Evolutionary conservation across 345 rosid genomes (phyloP), one percentile per base, ranked within the genome.

Genomic region (Gossypium thurberi): DNA sequence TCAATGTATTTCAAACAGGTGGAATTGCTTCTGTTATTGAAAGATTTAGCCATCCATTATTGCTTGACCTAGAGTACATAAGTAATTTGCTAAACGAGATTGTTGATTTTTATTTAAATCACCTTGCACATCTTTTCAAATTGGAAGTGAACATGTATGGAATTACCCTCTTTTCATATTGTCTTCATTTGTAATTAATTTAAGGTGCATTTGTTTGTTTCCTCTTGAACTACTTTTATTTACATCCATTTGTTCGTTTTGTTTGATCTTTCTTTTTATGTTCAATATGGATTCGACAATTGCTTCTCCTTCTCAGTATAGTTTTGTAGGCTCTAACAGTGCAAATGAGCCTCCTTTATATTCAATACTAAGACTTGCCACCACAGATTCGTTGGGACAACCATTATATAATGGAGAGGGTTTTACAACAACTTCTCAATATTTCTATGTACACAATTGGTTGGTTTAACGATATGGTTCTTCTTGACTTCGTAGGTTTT

Each of bases 41-140:
- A 80, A 76, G 82, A 77, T 91, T 93, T 78, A 84, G 79, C 80
- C 92, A 91, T 2, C 90, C 97, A 8, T 78, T 86, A 44, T 85
- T 91, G 67, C 84, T 91, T 58, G 89, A 91, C 73, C 86, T 92
- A 20, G 75, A 69, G 80, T 90, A 87, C 73, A 86, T 96, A 81
- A 84, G 97, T 75, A 78, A 63, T 74, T 33, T 33, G 6, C 37
- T 33, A 33, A 33, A 33, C 6, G 6, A 33, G 37, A 33, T 33
- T 33, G 6, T 33, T 33, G 37, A 33, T 33, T 33, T 33, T 33
- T 33, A 33, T 33, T 71, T 75, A 21, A 21, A 76, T 71, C 78
- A 77, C 55, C 80, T 20, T 73, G 47, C 74, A 4, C 81, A 33
- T 68, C 58, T 74, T 21, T 82, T 10, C 80, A 33, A 6, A 33